Evolutionary conservation across 2,329 filamentous ascomycete species (phyloP).

Genomic region (Apiospora phragmitis): DNA sequence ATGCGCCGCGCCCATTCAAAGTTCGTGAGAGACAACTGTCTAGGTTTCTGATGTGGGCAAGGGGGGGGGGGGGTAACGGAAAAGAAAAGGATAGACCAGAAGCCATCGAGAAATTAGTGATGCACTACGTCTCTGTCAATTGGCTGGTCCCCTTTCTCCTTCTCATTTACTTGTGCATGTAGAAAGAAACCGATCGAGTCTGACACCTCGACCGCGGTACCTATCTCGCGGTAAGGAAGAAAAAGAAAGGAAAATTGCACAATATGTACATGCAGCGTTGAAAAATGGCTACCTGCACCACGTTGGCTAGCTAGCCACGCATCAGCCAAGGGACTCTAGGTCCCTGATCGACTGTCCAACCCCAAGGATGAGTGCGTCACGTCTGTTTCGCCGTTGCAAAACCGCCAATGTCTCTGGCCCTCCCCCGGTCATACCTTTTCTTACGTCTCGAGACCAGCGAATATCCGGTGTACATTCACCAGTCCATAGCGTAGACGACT

Average conservation of each 20-base stretch:
- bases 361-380: neutral
- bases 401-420: neutral
- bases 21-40: neutral
- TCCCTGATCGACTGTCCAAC: neutral
- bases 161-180: neutral
- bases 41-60: neutral
- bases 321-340: neutral
- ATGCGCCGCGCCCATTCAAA: neutral
- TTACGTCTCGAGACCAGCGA: neutral
- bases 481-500: neutral
- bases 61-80: neutral
- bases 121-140: neutral
- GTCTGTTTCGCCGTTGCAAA: slow-evolving; percentile 1
- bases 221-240: neutral
- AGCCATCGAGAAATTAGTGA: neutral
- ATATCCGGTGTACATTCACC: neutral
- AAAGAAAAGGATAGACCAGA: neutral
- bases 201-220: neutral
- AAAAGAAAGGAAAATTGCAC: neutral
- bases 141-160: neutral
- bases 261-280: slow-evolving; percentile 1
- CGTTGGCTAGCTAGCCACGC: neutral
- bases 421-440: neutral
- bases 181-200: neutral
- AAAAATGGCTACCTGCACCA: neutral